Conservation (phyloP, 805 yeast genomes). For the Grigorovia transvaalensis region DNA sequence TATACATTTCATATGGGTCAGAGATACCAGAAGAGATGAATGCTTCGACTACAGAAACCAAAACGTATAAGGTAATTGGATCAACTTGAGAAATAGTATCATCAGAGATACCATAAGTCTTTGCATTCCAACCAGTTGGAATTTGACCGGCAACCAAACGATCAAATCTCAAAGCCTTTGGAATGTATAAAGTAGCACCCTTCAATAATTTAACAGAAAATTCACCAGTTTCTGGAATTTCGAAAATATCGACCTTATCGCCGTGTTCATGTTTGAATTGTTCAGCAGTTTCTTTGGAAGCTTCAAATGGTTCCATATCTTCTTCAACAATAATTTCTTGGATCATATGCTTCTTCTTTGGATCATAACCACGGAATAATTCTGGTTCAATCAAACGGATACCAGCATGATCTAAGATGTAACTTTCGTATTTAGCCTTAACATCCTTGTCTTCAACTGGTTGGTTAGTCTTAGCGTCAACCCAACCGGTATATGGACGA, state of each 20-base stretch:
- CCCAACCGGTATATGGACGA: slow-evolving; percentile 92
- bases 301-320: slow-evolving; percentile 91
- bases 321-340: slow-evolving; percentile 97
- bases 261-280: slow-evolving; percentile 92
- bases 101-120: slow-evolving; percentile 87
- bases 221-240: slow-evolving; percentile 82
- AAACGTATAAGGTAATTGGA: slow-evolving; percentile 83
- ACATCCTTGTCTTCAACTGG: slow-evolving; percentile 94
- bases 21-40: slow-evolving; percentile 89
- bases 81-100: slow-evolving; percentile 92
- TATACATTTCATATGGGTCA: slow-evolving; percentile 97
- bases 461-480: slow-evolving; percentile 82
- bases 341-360: slow-evolving; percentile 80
- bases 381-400: slow-evolving; percentile 95
- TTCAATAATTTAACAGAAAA: slow-evolving; percentile 80
- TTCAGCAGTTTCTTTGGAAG: slow-evolving; percentile 83
- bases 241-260: slow-evolving; percentile 84
- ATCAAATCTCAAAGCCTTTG: slow-evolving; percentile 63
- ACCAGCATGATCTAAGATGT: slow-evolving; percentile 89
- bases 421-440: slow-evolving; percentile 81
- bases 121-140: slow-evolving; percentile 98
- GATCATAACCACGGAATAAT: slow-evolving; percentile 87
- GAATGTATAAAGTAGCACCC: slow-evolving; percentile 86
- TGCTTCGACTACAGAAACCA: slow-evolving; percentile 94
- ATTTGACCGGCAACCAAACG: slow-evolving; percentile 71